Percentiles rank a stretch among this genome's conserved stretches.
These are phyloP conservation scores for Cymbidium sinense DNA, from an alignment of 106 monocot species.

Conservation along the genomic window DNA sequence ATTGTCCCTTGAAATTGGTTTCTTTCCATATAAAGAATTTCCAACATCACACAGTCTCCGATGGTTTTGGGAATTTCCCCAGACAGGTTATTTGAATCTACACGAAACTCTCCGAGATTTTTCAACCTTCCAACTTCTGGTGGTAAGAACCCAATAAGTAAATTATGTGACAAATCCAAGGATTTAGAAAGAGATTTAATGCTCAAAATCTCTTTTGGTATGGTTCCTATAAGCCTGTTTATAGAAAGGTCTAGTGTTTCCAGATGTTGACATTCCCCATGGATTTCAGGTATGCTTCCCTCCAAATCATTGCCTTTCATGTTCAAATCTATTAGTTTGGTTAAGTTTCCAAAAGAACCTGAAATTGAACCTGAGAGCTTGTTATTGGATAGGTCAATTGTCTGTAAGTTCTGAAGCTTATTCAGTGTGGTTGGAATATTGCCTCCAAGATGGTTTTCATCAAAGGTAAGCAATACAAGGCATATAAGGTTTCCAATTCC, in stretches of 20 bases:
- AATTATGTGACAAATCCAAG: slow-evolving; percentile 16
- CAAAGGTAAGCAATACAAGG: not conserved
- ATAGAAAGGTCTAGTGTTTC: not conserved
- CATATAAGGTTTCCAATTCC: not conserved
- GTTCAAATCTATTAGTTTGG: not conserved
- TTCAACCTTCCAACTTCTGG: slow-evolving; percentile 5
- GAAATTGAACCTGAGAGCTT: not conserved
- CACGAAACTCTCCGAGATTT: not conserved
- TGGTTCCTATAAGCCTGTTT: not conserved
- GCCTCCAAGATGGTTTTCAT: not conserved
- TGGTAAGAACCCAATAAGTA: slow-evolving; percentile 7
- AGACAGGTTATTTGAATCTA: slow-evolving; percentile 8
- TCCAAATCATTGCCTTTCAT: not conserved
- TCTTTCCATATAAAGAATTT: slow-evolving; percentile 8
- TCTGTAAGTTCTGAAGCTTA: not conserved
- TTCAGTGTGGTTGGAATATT: not conserved
- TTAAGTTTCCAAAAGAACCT: not conserved
- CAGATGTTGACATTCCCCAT: not conserved
- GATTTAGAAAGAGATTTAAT: not conserved
- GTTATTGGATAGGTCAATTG: not conserved
- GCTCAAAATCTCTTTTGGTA: not conserved
- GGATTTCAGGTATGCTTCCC: not conserved
- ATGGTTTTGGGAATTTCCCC: slow-evolving; percentile 9
- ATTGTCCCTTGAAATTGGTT: slow-evolving; percentile 17
- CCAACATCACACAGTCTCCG: not conserved